phyloP scores from a whole-genome alignment of 2,329 filamentous ascomycete genomes.

The Phyllosticta ampelicida region DNA sequence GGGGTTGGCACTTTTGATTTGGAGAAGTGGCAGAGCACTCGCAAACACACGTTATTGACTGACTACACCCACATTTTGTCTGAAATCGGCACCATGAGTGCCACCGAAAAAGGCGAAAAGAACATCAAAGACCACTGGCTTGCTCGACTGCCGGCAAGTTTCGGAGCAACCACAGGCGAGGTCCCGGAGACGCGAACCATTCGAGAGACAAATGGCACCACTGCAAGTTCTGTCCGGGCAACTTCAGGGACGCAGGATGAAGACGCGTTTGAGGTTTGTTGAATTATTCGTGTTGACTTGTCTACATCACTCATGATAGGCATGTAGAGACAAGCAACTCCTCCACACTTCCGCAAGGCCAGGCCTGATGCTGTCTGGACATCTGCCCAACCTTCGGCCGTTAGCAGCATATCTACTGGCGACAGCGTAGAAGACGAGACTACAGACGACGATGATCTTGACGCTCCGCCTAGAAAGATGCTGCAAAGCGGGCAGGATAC shows the following conservation, averaged over 20 bases:
- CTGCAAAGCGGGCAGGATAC: background rate
- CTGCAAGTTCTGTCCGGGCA: background rate
- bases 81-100: background rate
- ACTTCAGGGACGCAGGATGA: background rate
- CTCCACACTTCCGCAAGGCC: slow-evolving; percentile 1
- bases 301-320: background rate
- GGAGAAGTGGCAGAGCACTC: slow-evolving; percentile 28
- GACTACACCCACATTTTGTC: background rate
- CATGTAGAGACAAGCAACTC: slow-evolving; percentile 5
- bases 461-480: slow-evolving; percentile 18
- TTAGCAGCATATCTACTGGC: background rate
- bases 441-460: slow-evolving; percentile 31
- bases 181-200: background rate
- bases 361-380: background rate
- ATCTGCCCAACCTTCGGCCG: background rate
- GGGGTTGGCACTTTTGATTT: slow-evolving; percentile 46
- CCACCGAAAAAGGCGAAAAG: background rate
- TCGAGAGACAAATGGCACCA: background rate
- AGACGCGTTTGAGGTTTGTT: slow-evolving; percentile 3
- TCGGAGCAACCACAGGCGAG: background rate
- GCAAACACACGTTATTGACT: slow-evolving; percentile 1
- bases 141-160: background rate
- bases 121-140: background rate
- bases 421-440: slow-evolving; percentile 20
- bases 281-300: background rate